A percentile compares a stretch with the other conserved stretches of the same genome.
These are phyloP conservation scores for Phialophora macrospora DNA, from an alignment of 2,329 filamentous ascomycete species.

Conservation along the genomic window DNA sequence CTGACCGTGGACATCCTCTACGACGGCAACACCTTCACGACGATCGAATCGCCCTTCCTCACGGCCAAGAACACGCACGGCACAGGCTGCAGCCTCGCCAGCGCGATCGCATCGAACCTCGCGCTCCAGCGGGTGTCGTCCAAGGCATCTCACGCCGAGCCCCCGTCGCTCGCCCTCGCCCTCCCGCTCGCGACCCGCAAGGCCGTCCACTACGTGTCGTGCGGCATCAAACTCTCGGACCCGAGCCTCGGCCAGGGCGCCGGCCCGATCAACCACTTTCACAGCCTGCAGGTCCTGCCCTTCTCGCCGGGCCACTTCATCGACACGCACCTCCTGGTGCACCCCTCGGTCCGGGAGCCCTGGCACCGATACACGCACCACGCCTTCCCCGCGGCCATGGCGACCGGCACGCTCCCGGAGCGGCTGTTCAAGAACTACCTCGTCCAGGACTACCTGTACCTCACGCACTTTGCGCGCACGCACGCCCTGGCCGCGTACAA, in stretches of 20 bases:
- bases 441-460: conserved; percentile 88
- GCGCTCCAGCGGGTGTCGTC: conserved; percentile 42
- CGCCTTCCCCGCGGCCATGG: conserved; percentile 78
- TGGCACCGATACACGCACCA: conserved; percentile 83
- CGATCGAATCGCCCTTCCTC: conserved; percentile 73
- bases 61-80: conserved; percentile 84
- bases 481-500: conserved; percentile 88
- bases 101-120: conserved; percentile 68
- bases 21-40: conserved; percentile 62
- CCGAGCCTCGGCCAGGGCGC: conserved; percentile 59
- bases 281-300: conserved; percentile 64
- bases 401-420: conserved; percentile 72
- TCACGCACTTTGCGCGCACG: conserved; percentile 87
- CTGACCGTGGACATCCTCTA: conserved; percentile 77
- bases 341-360: conserved; percentile 71
- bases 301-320: conserved; percentile 74
- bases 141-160: background rate
- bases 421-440: conserved; percentile 87
- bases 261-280: conserved; percentile 71
- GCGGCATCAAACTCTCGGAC: conserved; percentile 62
- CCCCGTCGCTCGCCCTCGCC: conserved; percentile 50
- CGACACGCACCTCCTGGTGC: conserved; percentile 73
- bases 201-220: conserved; percentile 65
- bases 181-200: conserved; percentile 48
- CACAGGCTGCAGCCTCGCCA: conserved; percentile 91